Evolutionary conservation across 768 basidiomycete species (phyloP).

Genomic region (Hericium rajendrae): DNA sequence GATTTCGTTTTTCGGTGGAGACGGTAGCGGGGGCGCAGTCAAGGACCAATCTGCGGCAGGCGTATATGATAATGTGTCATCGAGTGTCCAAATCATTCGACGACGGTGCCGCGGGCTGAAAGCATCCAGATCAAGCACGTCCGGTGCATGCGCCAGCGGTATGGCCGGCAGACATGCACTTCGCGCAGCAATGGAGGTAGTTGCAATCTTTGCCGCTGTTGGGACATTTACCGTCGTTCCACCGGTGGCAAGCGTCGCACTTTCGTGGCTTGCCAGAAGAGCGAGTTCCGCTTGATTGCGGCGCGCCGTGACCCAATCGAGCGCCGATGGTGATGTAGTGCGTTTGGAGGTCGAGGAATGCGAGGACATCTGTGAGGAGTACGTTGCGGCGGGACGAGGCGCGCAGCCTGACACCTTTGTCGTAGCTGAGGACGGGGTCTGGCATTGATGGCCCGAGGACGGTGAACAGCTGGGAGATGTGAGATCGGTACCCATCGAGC

Average conservation of each 20-base stretch:
- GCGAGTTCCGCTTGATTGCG: neutral
- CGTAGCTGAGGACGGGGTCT: no score
- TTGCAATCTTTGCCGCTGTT: slow-evolving; percentile 2
- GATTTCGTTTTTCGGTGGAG: neutral
- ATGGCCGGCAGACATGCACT: slow-evolving; percentile 5
- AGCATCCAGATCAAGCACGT: no score
- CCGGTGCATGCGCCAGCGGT: slow-evolving; percentile 1
- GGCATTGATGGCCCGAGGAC: no score
- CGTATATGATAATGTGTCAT: neutral
- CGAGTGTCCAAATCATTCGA: no score
- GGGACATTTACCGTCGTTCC: slow-evolving; percentile 15
- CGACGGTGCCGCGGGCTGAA: no score
- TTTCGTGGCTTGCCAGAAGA: neutral
- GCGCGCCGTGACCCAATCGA: neutral
- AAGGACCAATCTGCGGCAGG: slow-evolving; percentile 1
- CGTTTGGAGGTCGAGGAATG: neutral
- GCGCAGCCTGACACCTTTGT: no score
- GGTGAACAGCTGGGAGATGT: no score
- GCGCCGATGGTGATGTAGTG: neutral
- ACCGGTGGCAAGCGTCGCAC: slow-evolving; percentile 15
- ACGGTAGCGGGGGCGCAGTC: no score
- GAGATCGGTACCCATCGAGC: no score
- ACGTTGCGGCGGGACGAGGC: no score
- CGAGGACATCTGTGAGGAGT: no score
- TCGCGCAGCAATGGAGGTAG: slow-evolving; percentile 19